Conservation (phyloP, 805 yeast genomes). For the Candida odintsovae region DNA sequence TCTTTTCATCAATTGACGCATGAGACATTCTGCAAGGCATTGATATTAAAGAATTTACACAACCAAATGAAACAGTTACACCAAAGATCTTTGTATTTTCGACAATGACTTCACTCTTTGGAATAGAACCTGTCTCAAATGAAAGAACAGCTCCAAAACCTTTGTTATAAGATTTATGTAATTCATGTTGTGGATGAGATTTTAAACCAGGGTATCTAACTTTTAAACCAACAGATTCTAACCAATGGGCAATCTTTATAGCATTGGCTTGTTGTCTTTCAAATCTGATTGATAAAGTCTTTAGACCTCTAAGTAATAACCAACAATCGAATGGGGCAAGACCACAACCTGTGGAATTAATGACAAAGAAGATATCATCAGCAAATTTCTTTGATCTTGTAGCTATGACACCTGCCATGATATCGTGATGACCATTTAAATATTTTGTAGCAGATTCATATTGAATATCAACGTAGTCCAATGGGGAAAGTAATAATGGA, state of each 20-base stretch:
- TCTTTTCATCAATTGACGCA: slow-evolving; percentile 88
- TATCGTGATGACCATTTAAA: slow-evolving; percentile 90
- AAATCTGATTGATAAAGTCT: slow-evolving; percentile 79
- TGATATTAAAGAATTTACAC: slow-evolving; percentile 87
- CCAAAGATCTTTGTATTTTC: slow-evolving; percentile 74
- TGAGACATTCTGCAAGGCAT: slow-evolving; percentile 96
- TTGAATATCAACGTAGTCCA: slow-evolving; percentile 82
- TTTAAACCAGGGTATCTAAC: slow-evolving; percentile 84
- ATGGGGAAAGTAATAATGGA: slow-evolving; percentile 78
- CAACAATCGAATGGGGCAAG: slow-evolving; percentile 90
- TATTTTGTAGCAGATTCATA: slow-evolving; percentile 94
- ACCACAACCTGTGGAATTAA: slow-evolving; percentile 89
- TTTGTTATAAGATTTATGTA: slow-evolving; percentile 69
- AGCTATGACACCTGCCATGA: slow-evolving; percentile 93
- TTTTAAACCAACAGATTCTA: slow-evolving; percentile 53
- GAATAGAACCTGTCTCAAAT: slow-evolving; percentile 78
- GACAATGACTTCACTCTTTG: slow-evolving; percentile 62
- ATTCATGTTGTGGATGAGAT: slow-evolving; percentile 73
- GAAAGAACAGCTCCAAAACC: slow-evolving; percentile 90
- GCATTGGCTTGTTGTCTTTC: slow-evolving; percentile 88
- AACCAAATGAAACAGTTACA: slow-evolving; percentile 90
- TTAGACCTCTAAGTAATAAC: slow-evolving; percentile 82
- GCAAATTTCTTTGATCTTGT: slow-evolving; percentile 59
- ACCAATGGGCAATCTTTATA: slow-evolving; percentile 64
- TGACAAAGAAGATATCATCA: slow-evolving; percentile 63